phyloP scores from a whole-genome alignment of 2,329 filamentous ascomycete genomes.

The Cadophora sp. region DNA sequence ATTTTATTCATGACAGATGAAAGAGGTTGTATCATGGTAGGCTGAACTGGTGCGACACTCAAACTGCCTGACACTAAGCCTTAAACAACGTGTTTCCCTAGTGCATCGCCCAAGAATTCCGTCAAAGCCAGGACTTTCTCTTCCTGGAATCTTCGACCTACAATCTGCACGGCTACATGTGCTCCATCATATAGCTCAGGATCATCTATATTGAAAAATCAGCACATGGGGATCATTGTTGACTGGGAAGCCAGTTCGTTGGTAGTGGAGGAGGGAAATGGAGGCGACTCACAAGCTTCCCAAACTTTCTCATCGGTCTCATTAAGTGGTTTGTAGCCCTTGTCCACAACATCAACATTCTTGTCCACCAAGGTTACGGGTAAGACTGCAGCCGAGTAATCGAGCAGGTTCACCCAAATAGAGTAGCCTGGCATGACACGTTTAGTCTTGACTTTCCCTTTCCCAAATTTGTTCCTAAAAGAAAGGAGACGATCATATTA shows the following conservation, averaged over 20 bases:
- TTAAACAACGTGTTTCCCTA: conserved; percentile 34
- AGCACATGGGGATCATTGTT: too few relatives aligned
- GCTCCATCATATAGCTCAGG: conserved; percentile 49
- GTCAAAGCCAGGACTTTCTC: conserved; percentile 57
- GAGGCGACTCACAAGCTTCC: conserved; percentile 54
- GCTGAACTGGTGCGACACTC: too few relatives aligned
- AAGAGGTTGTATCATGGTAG: too few relatives aligned
- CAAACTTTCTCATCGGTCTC: conserved; percentile 52
- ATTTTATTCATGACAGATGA: too few relatives aligned
- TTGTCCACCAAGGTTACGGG: conserved; percentile 56
- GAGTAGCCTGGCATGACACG: conserved; percentile 31
- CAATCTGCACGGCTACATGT: conserved; percentile 60
- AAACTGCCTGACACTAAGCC: too few relatives aligned
- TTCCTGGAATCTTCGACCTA: conserved; percentile 58
- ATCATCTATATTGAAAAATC: conserved; percentile 55
- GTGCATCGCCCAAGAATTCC: conserved; percentile 36
- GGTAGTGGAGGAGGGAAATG: too few relatives aligned
- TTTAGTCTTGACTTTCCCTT: conserved; percentile 27
- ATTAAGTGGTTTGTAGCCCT: conserved; percentile 49
- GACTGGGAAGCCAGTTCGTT: too few relatives aligned
- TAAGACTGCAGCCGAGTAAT: conserved; percentile 64
- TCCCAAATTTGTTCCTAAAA: conserved; percentile 26
- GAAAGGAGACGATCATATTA: conserved; percentile 19
- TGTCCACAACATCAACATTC: conserved; percentile 47
- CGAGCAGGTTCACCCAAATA: conserved; percentile 54